A percentile compares a stretch with the other conserved stretches of the same genome.
Evolutionary conservation across 2,329 filamentous ascomycete genomes (phyloP).

Genomic region (Aspergillus spinulosporus): DNA sequence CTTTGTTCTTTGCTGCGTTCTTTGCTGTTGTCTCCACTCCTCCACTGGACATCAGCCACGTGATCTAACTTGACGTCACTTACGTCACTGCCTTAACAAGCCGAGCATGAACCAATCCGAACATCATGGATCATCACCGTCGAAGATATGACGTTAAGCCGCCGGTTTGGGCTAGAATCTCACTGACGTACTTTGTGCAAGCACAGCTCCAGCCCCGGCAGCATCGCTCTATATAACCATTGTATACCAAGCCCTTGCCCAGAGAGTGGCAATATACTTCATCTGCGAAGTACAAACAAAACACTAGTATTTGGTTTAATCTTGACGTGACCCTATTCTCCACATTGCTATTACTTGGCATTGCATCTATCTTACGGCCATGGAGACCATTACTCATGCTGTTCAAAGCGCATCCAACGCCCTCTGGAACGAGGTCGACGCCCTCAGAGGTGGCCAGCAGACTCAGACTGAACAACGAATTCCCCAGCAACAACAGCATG

Average conservation of each 20-base stretch:
- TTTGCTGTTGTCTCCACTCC: too few species aligned
- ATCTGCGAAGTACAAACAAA: too few species aligned
- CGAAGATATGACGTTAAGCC: conserved; percentile 6
- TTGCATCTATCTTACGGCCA: conserved; percentile 35
- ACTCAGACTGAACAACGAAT: conserved; percentile 1
- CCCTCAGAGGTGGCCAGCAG: conserved; percentile 7
- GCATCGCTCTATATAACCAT: conserved; percentile 11
- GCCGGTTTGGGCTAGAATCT: not conserved
- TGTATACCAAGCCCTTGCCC: conserved; percentile 7
- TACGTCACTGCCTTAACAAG: not conserved
- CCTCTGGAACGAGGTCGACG: conserved; percentile 49
- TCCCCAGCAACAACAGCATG: conserved; percentile 30
- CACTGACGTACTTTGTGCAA: conserved; percentile 5
- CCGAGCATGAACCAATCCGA: not conserved
- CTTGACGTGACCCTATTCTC: not conserved
- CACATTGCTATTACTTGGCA: conserved; percentile 3
- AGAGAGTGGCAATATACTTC: not conserved
- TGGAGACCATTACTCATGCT: conserved; percentile 64
- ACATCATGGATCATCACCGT: conserved; percentile 4
- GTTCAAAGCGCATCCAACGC: conserved; percentile 52
- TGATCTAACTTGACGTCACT: conserved; percentile 9
- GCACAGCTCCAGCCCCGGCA: not conserved
- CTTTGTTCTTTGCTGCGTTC: too few species aligned
- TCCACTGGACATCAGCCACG: not conserved
- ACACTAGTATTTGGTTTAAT: not conserved